Conservation (phyloP, 345 rosid species). For the Eucalyptus marginata region DNA sequence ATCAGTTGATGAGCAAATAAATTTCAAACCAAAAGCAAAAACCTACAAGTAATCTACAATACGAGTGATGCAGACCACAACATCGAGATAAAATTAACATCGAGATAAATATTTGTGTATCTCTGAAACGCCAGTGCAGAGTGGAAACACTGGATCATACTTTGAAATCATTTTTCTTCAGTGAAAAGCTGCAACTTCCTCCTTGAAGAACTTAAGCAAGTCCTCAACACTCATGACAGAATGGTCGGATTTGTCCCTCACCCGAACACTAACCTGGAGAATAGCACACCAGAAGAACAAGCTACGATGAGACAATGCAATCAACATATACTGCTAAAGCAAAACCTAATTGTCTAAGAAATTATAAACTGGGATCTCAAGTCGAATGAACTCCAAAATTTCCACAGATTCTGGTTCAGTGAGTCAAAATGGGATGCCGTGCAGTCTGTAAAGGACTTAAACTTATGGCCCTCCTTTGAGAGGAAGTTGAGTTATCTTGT, state of each 20-base stretch:
- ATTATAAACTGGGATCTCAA: background rate
- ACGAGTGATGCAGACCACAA: background rate
- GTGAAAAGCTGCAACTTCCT: slow-evolving; percentile 42
- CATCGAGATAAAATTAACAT: background rate
- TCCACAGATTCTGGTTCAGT: background rate
- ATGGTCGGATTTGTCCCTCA: slow-evolving; percentile 61
- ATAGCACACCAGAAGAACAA: background rate
- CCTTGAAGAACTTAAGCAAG: slow-evolving; percentile 48
- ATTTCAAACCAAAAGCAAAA: background rate
- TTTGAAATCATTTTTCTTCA: background rate
- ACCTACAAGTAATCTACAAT: background rate
- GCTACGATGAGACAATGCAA: background rate
- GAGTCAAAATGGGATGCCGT: background rate
- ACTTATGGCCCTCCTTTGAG: background rate
- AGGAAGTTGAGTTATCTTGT: background rate
- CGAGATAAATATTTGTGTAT: background rate
- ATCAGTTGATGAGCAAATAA: background rate
- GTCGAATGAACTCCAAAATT: background rate
- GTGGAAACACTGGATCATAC: background rate
- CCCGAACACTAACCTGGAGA: slow-evolving; percentile 70
- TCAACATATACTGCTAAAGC: background rate
- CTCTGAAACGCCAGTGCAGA: background rate
- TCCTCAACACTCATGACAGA: slow-evolving; percentile 40
- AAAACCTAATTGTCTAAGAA: background rate
- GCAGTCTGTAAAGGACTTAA: background rate